Evolutionary conservation across 176 grass and related monocot species (phyloP), one percentile per base, ranked within the genome.

Genomic region (Paspalum notatum): DNA sequence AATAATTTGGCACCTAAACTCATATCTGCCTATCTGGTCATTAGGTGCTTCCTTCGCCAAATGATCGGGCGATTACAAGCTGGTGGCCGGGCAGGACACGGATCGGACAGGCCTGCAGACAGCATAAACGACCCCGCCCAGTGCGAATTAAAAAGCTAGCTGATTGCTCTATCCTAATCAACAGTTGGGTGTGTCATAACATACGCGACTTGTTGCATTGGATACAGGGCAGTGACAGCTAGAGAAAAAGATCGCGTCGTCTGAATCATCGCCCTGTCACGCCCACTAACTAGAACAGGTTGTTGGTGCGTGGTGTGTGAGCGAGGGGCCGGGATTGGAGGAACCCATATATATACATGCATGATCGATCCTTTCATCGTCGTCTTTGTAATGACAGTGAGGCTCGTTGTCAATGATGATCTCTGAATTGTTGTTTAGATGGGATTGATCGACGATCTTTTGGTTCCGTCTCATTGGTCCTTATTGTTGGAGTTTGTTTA

Each of bases 181-280:
- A 10, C 25, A 7, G 74, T 52, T 9, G 11, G 60, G 54, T 80
- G 75, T 56, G 76, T 68, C 22, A 25, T 6, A 62, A 37, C 32
- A 10, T 17, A 21, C 11, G 54, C 11, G n/a, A 20, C 53, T 1
- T 45, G 9, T 45, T 45, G 47, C 12, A 25, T 5, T 45, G 66
- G 80, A 80, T 80, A 80, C 53, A 54, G 22, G 63, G 76, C 53
- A 54, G 22, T 64, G 76, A 80, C 82, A 80, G 82, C 62, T 80
- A 25, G 52, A 48, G 12, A 62, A 56, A 88, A 69, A 89, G 82
- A 89, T 89, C 21, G 86, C 5, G 62, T 75, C 5, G 62, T 75
- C 87, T 54, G 86, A 40, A 83, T 88, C 81, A 74, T 74, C 74
- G 68, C 80, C 60, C 61, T 74, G 81, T 84, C 81, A 75, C 47